Evolutionary conservation across 1,284 basidiomycete genomes (phyloP), one percentile per base, ranked within the genome.

Genomic region (Phellinidium pouzarii): DNA sequence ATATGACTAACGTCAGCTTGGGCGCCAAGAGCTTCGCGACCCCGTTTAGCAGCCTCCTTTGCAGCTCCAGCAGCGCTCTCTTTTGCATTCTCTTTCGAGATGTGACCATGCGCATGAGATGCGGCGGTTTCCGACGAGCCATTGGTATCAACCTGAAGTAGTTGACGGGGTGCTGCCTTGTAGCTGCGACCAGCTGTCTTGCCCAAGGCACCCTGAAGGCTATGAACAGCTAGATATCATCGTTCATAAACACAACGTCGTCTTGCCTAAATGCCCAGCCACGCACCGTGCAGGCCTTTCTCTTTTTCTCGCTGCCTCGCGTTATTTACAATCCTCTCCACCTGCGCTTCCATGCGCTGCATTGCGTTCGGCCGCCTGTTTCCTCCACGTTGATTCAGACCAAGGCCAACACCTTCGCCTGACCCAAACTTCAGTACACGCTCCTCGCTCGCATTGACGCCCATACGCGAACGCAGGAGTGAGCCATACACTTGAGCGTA

Each of bases 401-500:
- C 91, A 17, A 93, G 78, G 27, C 88, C 90, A 40, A 93, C 82
- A 27, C 91, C 91, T 14, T 87, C 82, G 20, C 84, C 82, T 19
- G 82, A 80, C 34, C 84, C 84, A 58, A 94, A 89, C 63, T 90
- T 89, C 47, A 94, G 71, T 4, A 94, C 87, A 6, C 86, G 79
- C 37, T 89, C 86, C 47, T 87, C 84, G 37, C 79, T 75, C 0
- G 61, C 71, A 52, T 80, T 79, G 36, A 87, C 75, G 43, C 90
- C 87, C 72, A 89, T 73, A 45, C 88, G 80, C 29, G 85, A 84
- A 45, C 89, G 81, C 55, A 88, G 64, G 54, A 94, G 79, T 1
- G 91, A 90, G 46, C 89, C 86, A 66, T 90, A 95, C 17, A 98
- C 94, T 69, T 99, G 95, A 5, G 94, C 95, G 64, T 99, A 99